phyloP scores from a whole-genome alignment of 1,284 basidiomycete species.

The Peniophora sp. region DNA sequence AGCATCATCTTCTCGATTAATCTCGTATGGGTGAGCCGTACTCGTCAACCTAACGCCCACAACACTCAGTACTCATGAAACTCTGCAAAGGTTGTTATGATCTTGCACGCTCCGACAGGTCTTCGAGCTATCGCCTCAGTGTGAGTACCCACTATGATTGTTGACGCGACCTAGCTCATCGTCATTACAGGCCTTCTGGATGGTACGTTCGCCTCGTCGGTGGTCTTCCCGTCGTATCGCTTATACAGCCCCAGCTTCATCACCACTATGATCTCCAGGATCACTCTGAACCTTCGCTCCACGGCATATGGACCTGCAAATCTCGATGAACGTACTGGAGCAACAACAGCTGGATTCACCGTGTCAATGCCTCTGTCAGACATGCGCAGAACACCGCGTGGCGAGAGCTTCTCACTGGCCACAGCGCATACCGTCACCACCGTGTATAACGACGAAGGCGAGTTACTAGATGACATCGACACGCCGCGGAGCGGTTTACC shows the following conservation, averaged over 20 bases:
- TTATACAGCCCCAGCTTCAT: conserved; percentile 5
- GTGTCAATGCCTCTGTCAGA: too few species aligned
- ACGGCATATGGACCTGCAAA: conserved; percentile 10
- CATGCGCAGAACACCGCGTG: too few species aligned
- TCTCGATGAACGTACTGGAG: conserved; percentile 5
- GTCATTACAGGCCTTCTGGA: conserved; percentile 9
- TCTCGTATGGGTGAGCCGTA: conserved; percentile 7
- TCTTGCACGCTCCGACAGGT: conserved; percentile 12
- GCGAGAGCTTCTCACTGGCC: too few species aligned
- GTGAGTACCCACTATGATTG: conserved; percentile 4
- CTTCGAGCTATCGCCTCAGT: conserved; percentile 11
- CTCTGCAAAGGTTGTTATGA: conserved; percentile 9
- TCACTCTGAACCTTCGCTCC: conserved; percentile 12
- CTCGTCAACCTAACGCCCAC: too few species aligned
- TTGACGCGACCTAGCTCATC: too few species aligned
- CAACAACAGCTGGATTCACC: too few species aligned
- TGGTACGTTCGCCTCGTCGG: conserved; percentile 6
- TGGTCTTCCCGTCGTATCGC: too few species aligned
- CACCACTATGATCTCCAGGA: conserved; percentile 11
- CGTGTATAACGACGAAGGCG: too few species aligned
- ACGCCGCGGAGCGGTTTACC: too few species aligned
- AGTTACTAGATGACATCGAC: too few species aligned
- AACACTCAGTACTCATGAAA: too few species aligned
- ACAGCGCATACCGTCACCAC: too few species aligned
- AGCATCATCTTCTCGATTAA: conserved; percentile 13